phyloP scores from a whole-genome alignment of 768 basidiomycete species.

The Boletus reticuloceps region DNA sequence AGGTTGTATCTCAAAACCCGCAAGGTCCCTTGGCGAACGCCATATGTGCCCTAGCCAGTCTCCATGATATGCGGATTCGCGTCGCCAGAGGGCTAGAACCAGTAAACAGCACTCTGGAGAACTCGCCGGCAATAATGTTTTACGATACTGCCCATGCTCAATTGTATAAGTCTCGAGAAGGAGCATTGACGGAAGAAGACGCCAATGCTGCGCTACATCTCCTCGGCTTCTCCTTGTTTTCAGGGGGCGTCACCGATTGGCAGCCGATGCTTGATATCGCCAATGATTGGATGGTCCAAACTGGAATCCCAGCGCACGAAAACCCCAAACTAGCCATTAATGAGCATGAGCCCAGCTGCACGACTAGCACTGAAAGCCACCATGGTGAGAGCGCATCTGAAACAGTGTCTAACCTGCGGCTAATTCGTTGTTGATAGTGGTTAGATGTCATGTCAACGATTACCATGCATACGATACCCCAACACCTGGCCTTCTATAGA shows the following conservation, averaged over 20 bases:
- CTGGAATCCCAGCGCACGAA: slow-evolving; percentile 59
- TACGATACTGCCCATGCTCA: slow-evolving; percentile 67
- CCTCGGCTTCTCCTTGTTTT: slow-evolving; percentile 68
- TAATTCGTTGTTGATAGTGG: slow-evolving; percentile 50
- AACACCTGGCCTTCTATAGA: slow-evolving; percentile 63
- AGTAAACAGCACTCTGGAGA: slow-evolving; percentile 50
- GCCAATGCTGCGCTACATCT: slow-evolving; percentile 79
- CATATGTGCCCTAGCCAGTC: slow-evolving; percentile 70
- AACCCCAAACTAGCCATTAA: slow-evolving; percentile 60
- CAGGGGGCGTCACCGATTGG: slow-evolving; percentile 70
- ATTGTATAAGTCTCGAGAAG: slow-evolving; percentile 54
- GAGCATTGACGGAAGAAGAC: slow-evolving; percentile 60
- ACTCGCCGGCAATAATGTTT: slow-evolving; percentile 60
- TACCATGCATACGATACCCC: slow-evolving; percentile 58
- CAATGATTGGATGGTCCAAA: slow-evolving; percentile 73
- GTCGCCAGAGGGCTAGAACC: slow-evolving; percentile 61
- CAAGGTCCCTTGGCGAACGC: slow-evolving; percentile 70
- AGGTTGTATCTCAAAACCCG: slow-evolving; percentile 60
- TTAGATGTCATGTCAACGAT: slow-evolving; percentile 73
- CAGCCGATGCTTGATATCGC: slow-evolving; percentile 64
- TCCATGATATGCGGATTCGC: slow-evolving; percentile 63
- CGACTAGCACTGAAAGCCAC: slow-evolving; percentile 67
- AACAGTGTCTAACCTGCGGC: not conserved
- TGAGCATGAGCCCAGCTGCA: slow-evolving; percentile 49
- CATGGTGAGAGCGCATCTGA: slow-evolving; percentile 51